Percentiles rank a stretch among this genome's conserved stretches.
Conservation (phyloP, 2,329 filamentous ascomycete genomes). For the Colletotrichum sp. region DNA sequence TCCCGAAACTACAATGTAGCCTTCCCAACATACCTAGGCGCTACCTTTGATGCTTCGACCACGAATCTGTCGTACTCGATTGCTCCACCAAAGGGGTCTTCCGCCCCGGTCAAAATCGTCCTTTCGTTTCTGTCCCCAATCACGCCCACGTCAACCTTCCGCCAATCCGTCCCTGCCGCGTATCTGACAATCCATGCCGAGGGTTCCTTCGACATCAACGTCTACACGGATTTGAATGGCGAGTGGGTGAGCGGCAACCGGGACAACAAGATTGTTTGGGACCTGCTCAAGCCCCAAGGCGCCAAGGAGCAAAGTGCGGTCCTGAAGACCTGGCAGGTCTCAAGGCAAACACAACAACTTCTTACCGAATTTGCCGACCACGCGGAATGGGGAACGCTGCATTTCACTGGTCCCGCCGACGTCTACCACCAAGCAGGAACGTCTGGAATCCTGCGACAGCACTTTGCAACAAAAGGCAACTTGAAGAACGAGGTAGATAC, state of each 20-base stretch:
- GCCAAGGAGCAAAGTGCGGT: constrained; percentile 35
- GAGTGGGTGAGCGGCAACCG: constrained; percentile 84
- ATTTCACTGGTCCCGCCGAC: constrained; percentile 74
- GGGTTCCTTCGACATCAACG: constrained; percentile 66
- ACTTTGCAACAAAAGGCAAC: constrained; percentile 70
- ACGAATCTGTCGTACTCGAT: constrained; percentile 55
- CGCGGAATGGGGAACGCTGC: constrained; percentile 82
- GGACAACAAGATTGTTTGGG: constrained; percentile 73
- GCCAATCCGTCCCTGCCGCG: constrained; percentile 81
- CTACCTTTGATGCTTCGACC: constrained; percentile 52
- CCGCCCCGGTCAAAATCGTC: constrained; percentile 38
- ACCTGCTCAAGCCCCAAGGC: constrained; percentile 52
- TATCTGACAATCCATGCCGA: constrained; percentile 76
- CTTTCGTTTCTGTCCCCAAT: constrained; percentile 74
- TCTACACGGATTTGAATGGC: constrained; percentile 73
- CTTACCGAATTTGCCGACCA: constrained; percentile 77
- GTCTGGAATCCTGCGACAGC: constrained; percentile 66
- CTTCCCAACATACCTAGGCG: constrained; percentile 47
- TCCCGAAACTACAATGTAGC: constrained; percentile 38
- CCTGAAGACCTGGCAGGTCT: constrained; percentile 71
- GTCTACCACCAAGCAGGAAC: constrained; percentile 74
- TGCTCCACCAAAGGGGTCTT: constrained; percentile 27
- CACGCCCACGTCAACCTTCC: constrained; percentile 78
- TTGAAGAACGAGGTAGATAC: constrained; percentile 70
- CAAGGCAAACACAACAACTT: constrained; percentile 65